These are phyloP conservation scores for Fusarium sp. DNA, from an alignment of 2,329 filamentous ascomycete genomes.

Conservation along the genomic window DNA sequence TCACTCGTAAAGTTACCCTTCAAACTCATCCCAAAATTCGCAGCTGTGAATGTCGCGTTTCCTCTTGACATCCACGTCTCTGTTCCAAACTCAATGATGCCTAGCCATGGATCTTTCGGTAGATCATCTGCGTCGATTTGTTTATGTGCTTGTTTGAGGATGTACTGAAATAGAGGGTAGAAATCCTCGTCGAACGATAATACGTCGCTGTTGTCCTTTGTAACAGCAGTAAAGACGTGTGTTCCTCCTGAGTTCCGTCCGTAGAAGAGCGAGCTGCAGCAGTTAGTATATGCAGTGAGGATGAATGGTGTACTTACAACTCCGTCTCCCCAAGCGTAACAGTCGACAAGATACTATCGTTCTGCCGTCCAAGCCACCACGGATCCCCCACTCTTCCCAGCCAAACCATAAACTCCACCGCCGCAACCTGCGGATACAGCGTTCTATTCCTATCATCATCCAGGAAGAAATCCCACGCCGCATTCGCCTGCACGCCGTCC, in stretches of 20 bases:
- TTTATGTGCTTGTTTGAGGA: constrained; percentile 29
- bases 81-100: constrained; percentile 37
- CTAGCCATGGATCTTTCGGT: constrained; percentile 35
- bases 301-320: constrained; percentile 19
- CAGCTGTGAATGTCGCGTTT: constrained; percentile 40
- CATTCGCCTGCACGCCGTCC: constrained; percentile 26
- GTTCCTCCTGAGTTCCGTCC: constrained; percentile 37
- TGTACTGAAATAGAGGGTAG: constrained; percentile 39
- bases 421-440: constrained; percentile 32
- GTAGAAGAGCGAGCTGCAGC: constrained; percentile 33
- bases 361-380: constrained; percentile 38
- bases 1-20: constrained; percentile 1
- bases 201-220: constrained; percentile 26
- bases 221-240: constrained; percentile 37
- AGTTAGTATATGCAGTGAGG: not conserved
- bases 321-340: constrained; percentile 34
- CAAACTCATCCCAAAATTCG: constrained; percentile 37
- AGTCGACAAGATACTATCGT: constrained; percentile 32
- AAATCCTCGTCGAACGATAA: constrained; percentile 37
- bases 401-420: constrained; percentile 42
- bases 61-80: constrained; percentile 39
- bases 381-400: constrained; percentile 38
- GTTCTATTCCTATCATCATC: constrained; percentile 37
- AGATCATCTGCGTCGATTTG: constrained; percentile 25
- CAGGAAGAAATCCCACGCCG: constrained; percentile 42